phyloP scores from a whole-genome alignment of 176 grass and related monocot species.

The Triticum timopheevii region DNA sequence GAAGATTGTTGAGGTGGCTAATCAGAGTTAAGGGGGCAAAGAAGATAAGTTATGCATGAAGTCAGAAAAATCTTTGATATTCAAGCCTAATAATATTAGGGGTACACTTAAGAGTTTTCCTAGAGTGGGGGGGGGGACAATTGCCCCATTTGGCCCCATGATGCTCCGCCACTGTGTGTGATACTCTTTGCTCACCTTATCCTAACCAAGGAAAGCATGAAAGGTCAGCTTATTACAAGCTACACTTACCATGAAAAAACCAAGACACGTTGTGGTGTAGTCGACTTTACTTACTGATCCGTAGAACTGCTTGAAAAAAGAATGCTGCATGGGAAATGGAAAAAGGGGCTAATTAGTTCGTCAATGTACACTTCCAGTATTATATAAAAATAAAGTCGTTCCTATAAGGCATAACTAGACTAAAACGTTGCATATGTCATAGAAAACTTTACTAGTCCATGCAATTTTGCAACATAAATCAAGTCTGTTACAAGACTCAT shows the following conservation, averaged over 20 bases:
- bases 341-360: constrained; percentile 16
- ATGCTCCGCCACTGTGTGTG: too few species aligned
- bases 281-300: constrained; percentile 64
- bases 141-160: too few species aligned
- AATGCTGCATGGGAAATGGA: constrained; percentile 46
- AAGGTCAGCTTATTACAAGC: background rate
- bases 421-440: background rate
- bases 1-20: too few species aligned
- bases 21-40: too few species aligned
- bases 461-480: too few species aligned
- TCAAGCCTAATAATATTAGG: too few species aligned
- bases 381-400: background rate
- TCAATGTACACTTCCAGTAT: background rate
- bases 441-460: too few species aligned
- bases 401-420: background rate
- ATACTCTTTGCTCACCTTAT: constrained; percentile 70
- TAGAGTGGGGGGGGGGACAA: too few species aligned
- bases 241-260: constrained; percentile 82
- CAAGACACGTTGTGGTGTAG: constrained; percentile 71
- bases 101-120: too few species aligned
- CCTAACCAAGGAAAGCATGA: constrained; percentile 48
- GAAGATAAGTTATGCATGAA: too few species aligned
- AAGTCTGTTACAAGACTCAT: background rate
- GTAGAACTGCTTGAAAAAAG: constrained; percentile 83
- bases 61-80: too few species aligned